phyloP scores from a whole-genome alignment of 257 asterid species.

The Scutellaria barbata region DNA sequence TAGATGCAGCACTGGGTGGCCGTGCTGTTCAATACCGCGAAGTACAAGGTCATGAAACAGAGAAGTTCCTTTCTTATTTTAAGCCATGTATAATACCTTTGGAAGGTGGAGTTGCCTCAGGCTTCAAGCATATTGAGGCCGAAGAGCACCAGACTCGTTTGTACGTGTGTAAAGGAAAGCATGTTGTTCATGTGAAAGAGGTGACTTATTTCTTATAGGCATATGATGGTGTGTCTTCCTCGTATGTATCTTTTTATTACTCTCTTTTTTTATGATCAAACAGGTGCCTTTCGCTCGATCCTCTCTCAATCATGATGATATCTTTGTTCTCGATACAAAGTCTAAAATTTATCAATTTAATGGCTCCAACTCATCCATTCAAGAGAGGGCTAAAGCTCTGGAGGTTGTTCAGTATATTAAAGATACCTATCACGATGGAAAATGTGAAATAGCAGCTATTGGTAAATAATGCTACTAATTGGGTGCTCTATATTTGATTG shows the following conservation, averaged over 20 bases:
- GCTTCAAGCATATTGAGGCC: constrained; percentile 78
- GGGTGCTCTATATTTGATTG: constrained; percentile 33
- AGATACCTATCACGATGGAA: constrained; percentile 95
- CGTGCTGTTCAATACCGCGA: constrained; percentile 99
- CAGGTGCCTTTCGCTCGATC: constrained; percentile 96
- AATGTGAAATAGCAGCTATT: constrained; percentile 93
- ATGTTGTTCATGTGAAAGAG: constrained; percentile 95
- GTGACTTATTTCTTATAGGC: constrained; percentile 50
- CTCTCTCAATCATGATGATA: constrained; percentile 96
- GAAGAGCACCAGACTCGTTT: constrained; percentile 82
- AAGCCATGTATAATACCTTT: constrained; percentile 97
- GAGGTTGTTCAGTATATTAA: constrained; percentile 97
- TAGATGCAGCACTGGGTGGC: constrained; percentile 97
- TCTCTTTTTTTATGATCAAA: constrained; percentile 36
- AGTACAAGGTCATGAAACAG: constrained; percentile 96
- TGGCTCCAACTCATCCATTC: constrained; percentile 96
- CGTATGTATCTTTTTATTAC: constrained; percentile 21
- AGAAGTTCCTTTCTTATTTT: constrained; percentile 95
- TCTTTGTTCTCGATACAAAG: constrained; percentile 90
- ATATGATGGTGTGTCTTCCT: constrained; percentile 17
- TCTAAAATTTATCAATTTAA: constrained; percentile 92
- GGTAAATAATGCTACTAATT: constrained; percentile 56
- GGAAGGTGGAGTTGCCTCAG: constrained; percentile 96
- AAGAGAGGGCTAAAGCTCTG: constrained; percentile 99
- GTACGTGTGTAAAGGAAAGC: constrained; percentile 92